These are phyloP conservation scores for Xylaria grammica DNA, from an alignment of 495 filamentous ascomycete genomes.

Conservation along the genomic window DNA sequence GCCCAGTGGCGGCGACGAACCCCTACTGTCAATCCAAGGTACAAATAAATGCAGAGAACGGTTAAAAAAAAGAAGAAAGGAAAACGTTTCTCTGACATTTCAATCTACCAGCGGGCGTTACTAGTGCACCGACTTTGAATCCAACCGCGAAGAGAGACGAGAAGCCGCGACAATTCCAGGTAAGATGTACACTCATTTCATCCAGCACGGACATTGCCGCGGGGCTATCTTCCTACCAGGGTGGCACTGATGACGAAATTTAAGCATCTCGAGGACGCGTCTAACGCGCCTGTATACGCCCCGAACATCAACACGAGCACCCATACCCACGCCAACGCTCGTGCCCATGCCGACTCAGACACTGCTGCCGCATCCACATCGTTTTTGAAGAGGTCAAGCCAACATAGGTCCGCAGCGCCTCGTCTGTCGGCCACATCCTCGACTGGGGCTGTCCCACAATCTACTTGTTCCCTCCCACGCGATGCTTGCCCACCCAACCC, in stretches of 20 bases:
- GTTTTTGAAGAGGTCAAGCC: conserved; percentile 10
- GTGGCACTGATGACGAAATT: conserved; percentile 37
- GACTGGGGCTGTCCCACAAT: background rate
- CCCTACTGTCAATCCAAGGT: conserved; percentile 4
- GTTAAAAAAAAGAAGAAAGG: background rate
- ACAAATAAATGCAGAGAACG: background rate
- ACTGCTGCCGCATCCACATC: background rate
- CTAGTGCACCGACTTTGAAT: background rate
- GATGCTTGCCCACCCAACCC: conserved; percentile 20
- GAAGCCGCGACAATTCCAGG: background rate
- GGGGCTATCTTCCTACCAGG: conserved; percentile 24
- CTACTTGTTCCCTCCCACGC: conserved; percentile 12
- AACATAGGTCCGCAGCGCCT: background rate
- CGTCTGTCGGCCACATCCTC: conserved; percentile 1
- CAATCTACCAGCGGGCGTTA: background rate
- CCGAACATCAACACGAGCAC: background rate
- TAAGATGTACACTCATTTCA: background rate
- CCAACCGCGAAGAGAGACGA: background rate
- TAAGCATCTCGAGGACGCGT: conserved; percentile 32
- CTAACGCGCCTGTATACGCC: background rate
- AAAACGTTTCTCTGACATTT: background rate
- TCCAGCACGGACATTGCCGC: conserved; percentile 5
- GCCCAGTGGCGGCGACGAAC: conserved; percentile 5
- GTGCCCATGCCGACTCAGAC: background rate
- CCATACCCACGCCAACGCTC: background rate